These are phyloP conservation scores for Peronospora destructor DNA, from an alignment of 352 stramenopile species.

Conservation along the genomic window DNA sequence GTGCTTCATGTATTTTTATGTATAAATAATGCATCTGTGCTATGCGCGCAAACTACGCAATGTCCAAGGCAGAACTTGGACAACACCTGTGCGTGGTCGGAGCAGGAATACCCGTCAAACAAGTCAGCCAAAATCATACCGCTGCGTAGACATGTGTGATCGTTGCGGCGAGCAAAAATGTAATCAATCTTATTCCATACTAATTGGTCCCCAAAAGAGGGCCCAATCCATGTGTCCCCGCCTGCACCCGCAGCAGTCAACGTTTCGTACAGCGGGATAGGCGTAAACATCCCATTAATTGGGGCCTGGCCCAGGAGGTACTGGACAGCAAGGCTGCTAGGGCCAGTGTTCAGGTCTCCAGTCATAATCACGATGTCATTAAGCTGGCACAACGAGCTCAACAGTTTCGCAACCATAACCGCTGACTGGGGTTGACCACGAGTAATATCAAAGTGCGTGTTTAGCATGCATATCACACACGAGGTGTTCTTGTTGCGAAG, in stretches of 20 bases:
- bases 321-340: constrained; percentile 28
- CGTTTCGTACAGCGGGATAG: constrained; percentile 58
- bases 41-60: constrained; percentile 7
- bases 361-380: constrained; percentile 57
- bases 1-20: too few species aligned
- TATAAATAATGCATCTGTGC: too few species aligned
- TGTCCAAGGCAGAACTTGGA: constrained; percentile 55
- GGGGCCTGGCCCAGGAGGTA: constrained; percentile 32
- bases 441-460: constrained; percentile 68
- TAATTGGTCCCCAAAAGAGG: constrained; percentile 33
- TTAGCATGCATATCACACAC: constrained; percentile 55
- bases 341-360: constrained; percentile 55
- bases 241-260: constrained; percentile 34
- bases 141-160: constrained; percentile 36
- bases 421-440: constrained; percentile 50
- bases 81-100: constrained; percentile 56
- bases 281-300: constrained; percentile 27
- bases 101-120: constrained; percentile 47
- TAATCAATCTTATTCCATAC: constrained; percentile 54
- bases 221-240: constrained; percentile 55
- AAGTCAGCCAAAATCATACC: constrained; percentile 39
- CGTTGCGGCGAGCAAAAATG: constrained; percentile 50
- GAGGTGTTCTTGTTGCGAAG: constrained; percentile 33
- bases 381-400: constrained; percentile 34
- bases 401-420: constrained; percentile 37